Evolutionary conservation across 176 grass and related monocot genomes (phyloP), one percentile per base, ranked within the genome.

Genomic region (Paspalum vaginatum): DNA sequence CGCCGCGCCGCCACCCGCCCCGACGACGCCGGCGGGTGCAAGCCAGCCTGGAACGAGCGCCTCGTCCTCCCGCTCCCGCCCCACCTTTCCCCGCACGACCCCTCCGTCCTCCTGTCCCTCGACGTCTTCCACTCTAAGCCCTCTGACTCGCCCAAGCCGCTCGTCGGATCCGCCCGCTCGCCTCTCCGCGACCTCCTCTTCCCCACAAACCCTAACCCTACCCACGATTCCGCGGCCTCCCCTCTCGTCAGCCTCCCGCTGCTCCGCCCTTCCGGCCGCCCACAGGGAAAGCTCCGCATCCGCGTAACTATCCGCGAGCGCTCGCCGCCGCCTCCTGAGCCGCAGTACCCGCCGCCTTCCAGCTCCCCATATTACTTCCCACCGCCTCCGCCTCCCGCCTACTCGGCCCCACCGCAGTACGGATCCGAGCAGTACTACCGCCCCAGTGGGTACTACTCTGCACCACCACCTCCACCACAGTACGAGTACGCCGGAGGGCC

Each of bases 61-160:
- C 58, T 94, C 83, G 44, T 60, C 46, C 82, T 97, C 48, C 85
- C 83, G 46, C 89, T 97, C 26, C 88, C 92, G 12, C 71, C 88
- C 20, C 85, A 88, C 70, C 90, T 90, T 55, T 89, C 85, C 16
- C 83, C 88, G 60, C 65, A 87, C 59, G 94, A 97, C 44, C 79
- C 92, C 11, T 84, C 89, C n/a, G 57, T 95, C 70, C 78, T 90
- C 80, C 84, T 98, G 40, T 94, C 92, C 58, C 64, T 98, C 49
- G 95, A 98, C 52, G 70, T 92, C 10, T 94, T 98, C 85, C 95
- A 98, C 81, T 98, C 95, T 72, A 98, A 94, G 84, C 92, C 95
- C 17, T 98, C 95, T 14, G 95, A 98, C 60, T 92, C 92, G 15
- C 92, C 92, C 72, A 98, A 98, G 74, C 95, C 95, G 15, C 87